phyloP scores from a whole-genome alignment of 2,329 filamentous ascomycete species.

The Colletotrichum acutatum region DNA sequence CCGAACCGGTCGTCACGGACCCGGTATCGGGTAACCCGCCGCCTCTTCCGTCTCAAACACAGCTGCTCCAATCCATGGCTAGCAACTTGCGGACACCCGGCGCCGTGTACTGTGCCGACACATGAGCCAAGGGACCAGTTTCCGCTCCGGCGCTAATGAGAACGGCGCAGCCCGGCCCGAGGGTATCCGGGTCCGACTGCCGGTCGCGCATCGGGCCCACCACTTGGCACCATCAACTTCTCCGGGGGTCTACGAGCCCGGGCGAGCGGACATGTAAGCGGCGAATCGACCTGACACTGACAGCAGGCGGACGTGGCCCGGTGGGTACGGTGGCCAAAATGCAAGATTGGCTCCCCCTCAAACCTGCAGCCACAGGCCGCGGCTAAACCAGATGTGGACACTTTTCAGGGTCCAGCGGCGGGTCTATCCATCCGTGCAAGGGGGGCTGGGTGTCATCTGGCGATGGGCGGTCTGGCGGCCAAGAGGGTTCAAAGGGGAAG shows the following conservation, averaged over 20 bases:
- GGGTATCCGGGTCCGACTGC: not conserved
- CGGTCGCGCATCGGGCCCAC: not conserved
- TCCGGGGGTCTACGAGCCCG: not conserved
- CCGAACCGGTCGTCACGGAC: not conserved
- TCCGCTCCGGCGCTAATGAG: not conserved
- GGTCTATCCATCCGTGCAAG: constrained; percentile 14
- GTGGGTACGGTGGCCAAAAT: constrained; percentile 22
- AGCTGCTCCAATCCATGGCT: not conserved
- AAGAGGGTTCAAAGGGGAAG: constrained; percentile 34
- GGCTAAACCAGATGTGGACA: constrained; percentile 5
- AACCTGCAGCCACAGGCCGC: constrained; percentile 17
- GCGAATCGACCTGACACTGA: not conserved
- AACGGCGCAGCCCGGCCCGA: not conserved
- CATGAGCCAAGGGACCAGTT: not conserved
- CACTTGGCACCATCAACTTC: not conserved
- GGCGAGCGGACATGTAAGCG: constrained; percentile 7
- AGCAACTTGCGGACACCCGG: not conserved
- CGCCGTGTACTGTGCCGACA: not conserved
- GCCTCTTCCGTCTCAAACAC: not conserved
- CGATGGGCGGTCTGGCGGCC: constrained; percentile 36
- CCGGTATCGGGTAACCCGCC: not conserved
- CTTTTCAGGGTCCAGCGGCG: constrained; percentile 31
- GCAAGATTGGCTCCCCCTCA: constrained; percentile 22
- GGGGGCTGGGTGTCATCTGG: constrained; percentile 28
- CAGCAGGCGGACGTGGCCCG: not conserved